Conservation (phyloP, 768 basidiomycete species). For the Naganishia friedmannii region DNA sequence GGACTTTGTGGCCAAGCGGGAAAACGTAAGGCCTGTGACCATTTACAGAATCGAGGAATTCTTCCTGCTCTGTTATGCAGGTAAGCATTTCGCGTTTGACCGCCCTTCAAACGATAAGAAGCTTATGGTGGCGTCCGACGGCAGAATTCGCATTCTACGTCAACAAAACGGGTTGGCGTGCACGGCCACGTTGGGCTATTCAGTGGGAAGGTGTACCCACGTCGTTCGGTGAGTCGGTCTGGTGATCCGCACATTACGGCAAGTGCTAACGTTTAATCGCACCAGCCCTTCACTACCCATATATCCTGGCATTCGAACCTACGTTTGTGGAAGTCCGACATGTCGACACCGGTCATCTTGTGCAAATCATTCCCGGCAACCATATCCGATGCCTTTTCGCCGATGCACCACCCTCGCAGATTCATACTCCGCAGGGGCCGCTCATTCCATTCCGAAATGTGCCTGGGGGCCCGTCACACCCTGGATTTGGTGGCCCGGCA, state of each 20-base stretch:
- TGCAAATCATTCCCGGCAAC: constrained; percentile 91
- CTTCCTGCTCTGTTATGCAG: constrained; percentile 95
- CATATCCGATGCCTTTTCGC: constrained; percentile 87
- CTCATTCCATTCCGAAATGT: constrained; percentile 47
- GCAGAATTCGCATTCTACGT: constrained; percentile 98
- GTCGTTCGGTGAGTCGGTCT: constrained; percentile 74
- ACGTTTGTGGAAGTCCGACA: constrained; percentile 95
- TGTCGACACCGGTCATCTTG: constrained; percentile 83
- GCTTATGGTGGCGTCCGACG: not conserved
- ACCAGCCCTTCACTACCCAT: constrained; percentile 89
- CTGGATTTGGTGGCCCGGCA: not conserved
- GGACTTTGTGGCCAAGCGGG: constrained; percentile 87
- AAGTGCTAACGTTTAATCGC: not conserved
- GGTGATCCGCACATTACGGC: too few relatives aligned
- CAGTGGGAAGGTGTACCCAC: constrained; percentile 94
- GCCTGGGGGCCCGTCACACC: constrained; percentile 18
- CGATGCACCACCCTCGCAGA: constrained; percentile 82
- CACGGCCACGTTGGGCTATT: constrained; percentile 87
- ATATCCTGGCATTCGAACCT: constrained; percentile 92
- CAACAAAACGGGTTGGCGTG: constrained; percentile 89
- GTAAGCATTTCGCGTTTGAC: constrained; percentile 55
- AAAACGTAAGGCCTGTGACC: constrained; percentile 86
- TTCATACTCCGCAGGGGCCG: constrained; percentile 56
- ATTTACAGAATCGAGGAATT: constrained; percentile 96
- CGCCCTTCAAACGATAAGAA: not conserved